Base-by-base conservation (phyloP, 2,329 filamentous ascomycete genomes). In the Fusarium austroafricanum region DNA sequence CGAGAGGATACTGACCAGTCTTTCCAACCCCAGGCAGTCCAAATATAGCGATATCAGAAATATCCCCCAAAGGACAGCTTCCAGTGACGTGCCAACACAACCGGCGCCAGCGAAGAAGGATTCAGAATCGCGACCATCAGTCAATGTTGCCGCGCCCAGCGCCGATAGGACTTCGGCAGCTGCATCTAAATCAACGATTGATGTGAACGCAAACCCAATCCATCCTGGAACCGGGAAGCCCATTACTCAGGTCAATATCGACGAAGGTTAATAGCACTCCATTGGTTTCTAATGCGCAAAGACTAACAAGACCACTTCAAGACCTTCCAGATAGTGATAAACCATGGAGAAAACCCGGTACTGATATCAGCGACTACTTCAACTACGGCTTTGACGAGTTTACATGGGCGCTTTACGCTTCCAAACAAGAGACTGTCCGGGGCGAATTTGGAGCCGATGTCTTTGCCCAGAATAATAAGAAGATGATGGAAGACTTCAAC, bases 301-400 rank as follows among this genome's bases (percentile, higher is more conserved):
- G 18, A 31, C 52, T 59, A 50, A 69, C 26, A 23, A 70, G 35
- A 55, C 44, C 43, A 61, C 23, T 12, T 8, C 29, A 63, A 86
- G 88, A 91, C 73, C 87, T 94, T 20, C 86, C 89, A 37, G 90
- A 92, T 10, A 93, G 94, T 73, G 92, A 94, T 67, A 98, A 97
- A 79, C 94, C 95, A 18, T 99, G 96, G 96, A 90, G 96, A 43
- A 90, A 94, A 68, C 96, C 96, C 0, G 96, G 96, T 45, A 94
- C 95, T 12, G 96, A 99, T 75, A 89, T 97, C 55, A 96, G 92
- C 61, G 96, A 99, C 78, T 98, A 97, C 81, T 98, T 98, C 87
- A 98, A 98, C 83, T 98, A 98, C 80, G 95, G 95, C 60, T 98
- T 98, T 76, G 95, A 98, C 80, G 95, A 98, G 79, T 98, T 97